These are phyloP conservation scores for Salix purpurea DNA, from an alignment of 345 rosid genomes.

Conservation along the genomic window DNA sequence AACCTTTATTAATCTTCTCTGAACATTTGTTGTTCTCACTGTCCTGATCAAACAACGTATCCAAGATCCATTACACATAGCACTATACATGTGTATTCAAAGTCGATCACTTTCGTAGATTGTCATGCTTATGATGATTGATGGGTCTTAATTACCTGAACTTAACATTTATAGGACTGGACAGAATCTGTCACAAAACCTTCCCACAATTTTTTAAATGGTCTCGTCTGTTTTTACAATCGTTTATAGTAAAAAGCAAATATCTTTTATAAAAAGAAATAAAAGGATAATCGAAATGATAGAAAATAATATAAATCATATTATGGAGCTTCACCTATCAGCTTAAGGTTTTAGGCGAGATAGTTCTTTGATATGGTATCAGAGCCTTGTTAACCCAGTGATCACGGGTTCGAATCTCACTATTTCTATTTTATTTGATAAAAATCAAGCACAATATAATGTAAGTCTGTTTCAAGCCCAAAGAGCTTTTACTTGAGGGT, in stretches of 20 bases:
- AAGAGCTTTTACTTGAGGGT: too few relatives aligned
- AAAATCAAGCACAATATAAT: too few relatives aligned
- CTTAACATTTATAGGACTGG: constrained; percentile 17
- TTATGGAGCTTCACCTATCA: too few relatives aligned
- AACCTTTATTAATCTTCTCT: constrained; percentile 32
- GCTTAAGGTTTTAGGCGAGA: too few relatives aligned
- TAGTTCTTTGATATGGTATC: too few relatives aligned
- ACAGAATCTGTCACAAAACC: constrained; percentile 21
- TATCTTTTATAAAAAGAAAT: background rate
- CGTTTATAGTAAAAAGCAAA: background rate
- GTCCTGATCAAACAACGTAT: constrained; percentile 44
- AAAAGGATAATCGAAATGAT: too few relatives aligned
- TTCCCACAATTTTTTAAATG: constrained; percentile 29
- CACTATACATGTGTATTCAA: background rate
- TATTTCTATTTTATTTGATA: fast-evolving
- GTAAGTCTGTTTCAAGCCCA: too few relatives aligned
- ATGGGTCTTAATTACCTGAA: constrained; percentile 19
- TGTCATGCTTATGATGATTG: background rate
- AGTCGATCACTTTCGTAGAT: background rate
- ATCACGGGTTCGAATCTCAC: too few relatives aligned
- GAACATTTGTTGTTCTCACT: constrained; percentile 27
- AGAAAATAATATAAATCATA: too few relatives aligned
- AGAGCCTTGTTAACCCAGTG: too few relatives aligned
- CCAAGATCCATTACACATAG: background rate
- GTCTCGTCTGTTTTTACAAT: constrained; percentile 27